Conservation (phyloP, 2,329 filamentous ascomycete genomes). For the Fusarium sp. region DNA sequence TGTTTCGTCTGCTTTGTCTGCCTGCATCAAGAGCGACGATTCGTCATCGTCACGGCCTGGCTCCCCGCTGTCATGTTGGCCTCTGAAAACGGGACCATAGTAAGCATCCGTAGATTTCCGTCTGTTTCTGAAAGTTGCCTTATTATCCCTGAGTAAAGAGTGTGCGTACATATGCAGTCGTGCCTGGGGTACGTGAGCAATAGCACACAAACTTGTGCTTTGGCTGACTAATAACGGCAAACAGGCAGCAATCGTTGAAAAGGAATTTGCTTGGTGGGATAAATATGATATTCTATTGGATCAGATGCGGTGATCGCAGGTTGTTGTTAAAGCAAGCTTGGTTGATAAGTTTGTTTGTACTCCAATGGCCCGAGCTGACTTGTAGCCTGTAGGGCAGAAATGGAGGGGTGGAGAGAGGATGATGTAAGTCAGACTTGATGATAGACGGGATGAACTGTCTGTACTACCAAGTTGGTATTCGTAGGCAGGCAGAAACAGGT, state of each 20-base stretch:
- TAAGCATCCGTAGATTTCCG: conserved; percentile 28
- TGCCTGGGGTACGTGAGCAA: conserved; percentile 7
- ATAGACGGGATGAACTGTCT: conserved; percentile 4
- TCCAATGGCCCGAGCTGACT: conserved; percentile 5
- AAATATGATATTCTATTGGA: neutral
- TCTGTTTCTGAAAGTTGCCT: conserved; percentile 18
- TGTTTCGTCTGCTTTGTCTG: neutral
- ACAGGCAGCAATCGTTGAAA: neutral
- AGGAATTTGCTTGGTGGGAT: neutral
- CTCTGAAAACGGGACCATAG: neutral
- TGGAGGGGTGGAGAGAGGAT: conserved; percentile 17
- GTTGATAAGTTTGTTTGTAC: neutral
- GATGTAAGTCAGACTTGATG: conserved; percentile 23
- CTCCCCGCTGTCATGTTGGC: conserved; percentile 18
- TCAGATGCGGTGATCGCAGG: neutral
- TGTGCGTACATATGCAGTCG: conserved; percentile 11
- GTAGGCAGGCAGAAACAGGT: neutral
- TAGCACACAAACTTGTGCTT: conserved; percentile 7
- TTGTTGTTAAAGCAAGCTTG: conserved; percentile 5
- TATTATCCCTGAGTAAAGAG: conserved; percentile 7
- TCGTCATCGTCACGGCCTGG: conserved; percentile 32
- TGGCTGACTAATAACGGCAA: neutral
- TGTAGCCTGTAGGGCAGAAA: conserved; percentile 20
- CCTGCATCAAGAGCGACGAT: conserved; percentile 17
- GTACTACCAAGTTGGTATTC: neutral